A percentile compares a stretch with the other conserved stretches of the same genome.
Evolutionary conservation across 495 filamentous ascomycete genomes (phyloP).

Genomic region (Emericellopsis terricola): DNA sequence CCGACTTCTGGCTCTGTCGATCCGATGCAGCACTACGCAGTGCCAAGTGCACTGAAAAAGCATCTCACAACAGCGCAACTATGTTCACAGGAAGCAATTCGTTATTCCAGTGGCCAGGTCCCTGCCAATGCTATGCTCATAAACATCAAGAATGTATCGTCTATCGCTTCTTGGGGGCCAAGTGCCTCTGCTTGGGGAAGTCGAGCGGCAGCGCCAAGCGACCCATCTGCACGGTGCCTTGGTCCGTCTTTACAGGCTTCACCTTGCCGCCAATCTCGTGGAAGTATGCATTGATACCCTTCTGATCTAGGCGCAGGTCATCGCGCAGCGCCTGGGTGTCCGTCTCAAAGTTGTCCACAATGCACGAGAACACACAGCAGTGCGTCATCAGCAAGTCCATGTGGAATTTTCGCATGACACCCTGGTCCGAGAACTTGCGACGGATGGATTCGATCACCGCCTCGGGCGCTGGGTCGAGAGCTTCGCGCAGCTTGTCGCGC

Average conservation of each 20-base stretch:
- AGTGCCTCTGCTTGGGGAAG: constrained; percentile 43
- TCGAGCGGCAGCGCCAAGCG: constrained; percentile 59
- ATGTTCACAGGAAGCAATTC: too few species aligned
- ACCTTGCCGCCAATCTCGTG: constrained; percentile 62
- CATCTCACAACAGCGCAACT: too few species aligned
- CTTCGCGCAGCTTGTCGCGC: constrained; percentile 28
- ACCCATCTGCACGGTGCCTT: constrained; percentile 39
- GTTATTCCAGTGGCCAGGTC: too few species aligned
- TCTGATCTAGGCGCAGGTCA: constrained; percentile 60
- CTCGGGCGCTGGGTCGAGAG: constrained; percentile 34
- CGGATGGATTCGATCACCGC: constrained; percentile 48
- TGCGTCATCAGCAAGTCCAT: constrained; percentile 47
- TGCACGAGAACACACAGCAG: constrained; percentile 45
- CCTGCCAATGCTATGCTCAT: too few species aligned
- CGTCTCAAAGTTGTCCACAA: constrained; percentile 61
- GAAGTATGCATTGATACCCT: constrained; percentile 50
- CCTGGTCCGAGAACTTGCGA: constrained; percentile 47
- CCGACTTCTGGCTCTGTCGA: too few species aligned
- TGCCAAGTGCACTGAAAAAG: too few species aligned
- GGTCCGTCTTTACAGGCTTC: constrained; percentile 22
- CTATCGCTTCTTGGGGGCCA: not conserved
- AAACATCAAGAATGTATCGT: too few species aligned
- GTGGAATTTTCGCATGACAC: constrained; percentile 42
- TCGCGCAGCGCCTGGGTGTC: constrained; percentile 59
- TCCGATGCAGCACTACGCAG: too few species aligned